Evolutionary conservation across 495 filamentous ascomycete genomes (phyloP).

Genomic region (Hypoxylon intermedium): DNA sequence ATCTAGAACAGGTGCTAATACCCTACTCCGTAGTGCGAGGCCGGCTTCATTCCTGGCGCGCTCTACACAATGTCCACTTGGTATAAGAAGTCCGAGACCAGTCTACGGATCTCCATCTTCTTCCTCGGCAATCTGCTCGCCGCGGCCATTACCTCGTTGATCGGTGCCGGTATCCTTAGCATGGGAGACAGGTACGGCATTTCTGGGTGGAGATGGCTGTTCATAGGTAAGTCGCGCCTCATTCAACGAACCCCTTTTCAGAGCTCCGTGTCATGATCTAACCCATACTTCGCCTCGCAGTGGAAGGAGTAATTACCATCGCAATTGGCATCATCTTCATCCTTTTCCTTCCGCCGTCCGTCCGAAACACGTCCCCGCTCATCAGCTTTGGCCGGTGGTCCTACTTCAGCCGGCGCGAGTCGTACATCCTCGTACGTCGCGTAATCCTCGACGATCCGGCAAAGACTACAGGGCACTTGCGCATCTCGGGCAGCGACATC

Average conservation of each 20-base stretch:
- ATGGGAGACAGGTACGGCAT: constrained; percentile 58
- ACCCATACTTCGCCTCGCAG: constrained; percentile 20
- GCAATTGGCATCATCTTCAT: constrained; percentile 59
- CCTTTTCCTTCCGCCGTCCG: constrained; percentile 54
- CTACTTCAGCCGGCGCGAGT: constrained; percentile 49
- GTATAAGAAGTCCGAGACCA: constrained; percentile 65
- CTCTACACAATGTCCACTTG: constrained; percentile 66
- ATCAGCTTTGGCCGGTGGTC: constrained; percentile 50
- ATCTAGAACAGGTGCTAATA: background rate
- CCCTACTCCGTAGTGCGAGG: constrained; percentile 49
- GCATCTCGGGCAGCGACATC: constrained; percentile 53
- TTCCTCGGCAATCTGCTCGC: constrained; percentile 62
- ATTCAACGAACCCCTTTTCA: background rate
- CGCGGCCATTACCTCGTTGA: constrained; percentile 59
- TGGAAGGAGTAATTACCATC: constrained; percentile 64
- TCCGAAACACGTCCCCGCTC: constrained; percentile 51
- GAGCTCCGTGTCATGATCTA: constrained; percentile 2
- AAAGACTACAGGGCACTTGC: constrained; percentile 45
- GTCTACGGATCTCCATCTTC: constrained; percentile 60
- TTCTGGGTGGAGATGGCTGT: constrained; percentile 69
- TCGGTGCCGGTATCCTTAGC: constrained; percentile 59
- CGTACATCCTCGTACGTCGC: constrained; percentile 46
- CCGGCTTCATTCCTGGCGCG: constrained; percentile 66
- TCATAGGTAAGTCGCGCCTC: constrained; percentile 47
- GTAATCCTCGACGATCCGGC: constrained; percentile 49